Base-by-base conservation (phyloP, 805 yeast genomes). In the Pachysolen tannophilus region DNA sequence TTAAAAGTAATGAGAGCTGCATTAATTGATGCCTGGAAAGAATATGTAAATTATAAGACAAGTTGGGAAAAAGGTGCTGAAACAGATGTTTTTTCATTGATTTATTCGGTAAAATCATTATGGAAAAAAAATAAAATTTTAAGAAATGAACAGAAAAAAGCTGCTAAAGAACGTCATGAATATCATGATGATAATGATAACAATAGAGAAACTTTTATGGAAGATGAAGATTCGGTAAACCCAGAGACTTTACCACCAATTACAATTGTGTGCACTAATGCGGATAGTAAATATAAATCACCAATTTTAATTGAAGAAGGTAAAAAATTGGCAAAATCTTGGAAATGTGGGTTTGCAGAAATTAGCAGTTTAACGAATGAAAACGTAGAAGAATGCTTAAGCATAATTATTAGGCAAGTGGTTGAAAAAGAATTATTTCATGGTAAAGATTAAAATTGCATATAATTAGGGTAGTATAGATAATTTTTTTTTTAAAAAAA, bases 1-100 rank as follows among this genome's bases (percentile, higher is more conserved):
- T 48, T 70, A 10, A 53, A 70, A 19, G 58, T 66, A 1, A 71
- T 81, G 39, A 67, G 75, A 43, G 65, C 63, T 4, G 72, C 83
- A 1, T 62, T 82, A 15, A 63, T 66, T 9, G 86, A 81, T 41
- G 90, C 88, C 1, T 82, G 92, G 92, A 65, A 60, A 23, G 87
- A 80, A 47, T 82, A 67, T 47, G 53, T 69, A 35, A 61, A 64
- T 8, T 82, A 73, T 48, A 68, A 69, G 41, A 59, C 56, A 17
- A 61, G 63, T 23, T 76, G 85, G 81, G 69, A 74, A 33, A 60
- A 61, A 28, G 85, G 86, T 3, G 64, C 72, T 46, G 92, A 82
- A 50, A 69, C 72, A 27, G 92, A 82, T 48, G 64, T 77, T 0
- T 78, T 74, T 45, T 75, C 82, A 0, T 45, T 82, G 20, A 67